Evolutionary conservation across 371 early-diverging fungal species (phyloP).

Genomic region (Rhizopus microsporus): DNA sequence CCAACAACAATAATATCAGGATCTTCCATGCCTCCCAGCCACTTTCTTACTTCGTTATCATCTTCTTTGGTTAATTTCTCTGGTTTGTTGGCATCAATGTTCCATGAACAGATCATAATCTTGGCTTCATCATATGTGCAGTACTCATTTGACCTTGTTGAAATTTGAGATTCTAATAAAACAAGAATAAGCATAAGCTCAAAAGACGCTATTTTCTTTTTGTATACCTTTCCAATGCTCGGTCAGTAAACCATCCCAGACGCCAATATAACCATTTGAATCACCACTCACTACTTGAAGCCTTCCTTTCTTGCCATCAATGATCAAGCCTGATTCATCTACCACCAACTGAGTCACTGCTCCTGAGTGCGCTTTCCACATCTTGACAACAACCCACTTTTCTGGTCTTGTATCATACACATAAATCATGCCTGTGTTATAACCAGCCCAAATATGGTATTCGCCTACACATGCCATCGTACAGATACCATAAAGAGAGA

Average conservation of each 20-base stretch:
- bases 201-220: neutral
- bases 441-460: constrained; percentile 76
- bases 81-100: constrained; percentile 77
- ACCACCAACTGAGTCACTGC: constrained; percentile 56
- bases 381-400: constrained; percentile 67
- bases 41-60: constrained; percentile 44
- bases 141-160: constrained; percentile 38
- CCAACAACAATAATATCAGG: constrained; percentile 86
- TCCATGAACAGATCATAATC: constrained; percentile 79
- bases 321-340: constrained; percentile 52
- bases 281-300: constrained; percentile 61
- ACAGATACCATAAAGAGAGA: constrained; percentile 71
- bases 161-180: constrained; percentile 6
- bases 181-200: constrained; percentile 1
- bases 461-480: constrained; percentile 65
- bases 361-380: constrained; percentile 69
- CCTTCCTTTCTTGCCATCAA: constrained; percentile 38
- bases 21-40: constrained; percentile 57
- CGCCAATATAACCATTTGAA: constrained; percentile 59
- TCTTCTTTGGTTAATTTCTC: constrained; percentile 42
- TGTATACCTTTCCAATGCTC: constrained; percentile 63
- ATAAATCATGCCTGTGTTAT: constrained; percentile 77
- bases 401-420: constrained; percentile 68
- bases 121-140: constrained; percentile 60
- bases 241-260: constrained; percentile 74